Evolutionary conservation across 768 basidiomycete species (phyloP).

Genomic region (Suillus americanus): DNA sequence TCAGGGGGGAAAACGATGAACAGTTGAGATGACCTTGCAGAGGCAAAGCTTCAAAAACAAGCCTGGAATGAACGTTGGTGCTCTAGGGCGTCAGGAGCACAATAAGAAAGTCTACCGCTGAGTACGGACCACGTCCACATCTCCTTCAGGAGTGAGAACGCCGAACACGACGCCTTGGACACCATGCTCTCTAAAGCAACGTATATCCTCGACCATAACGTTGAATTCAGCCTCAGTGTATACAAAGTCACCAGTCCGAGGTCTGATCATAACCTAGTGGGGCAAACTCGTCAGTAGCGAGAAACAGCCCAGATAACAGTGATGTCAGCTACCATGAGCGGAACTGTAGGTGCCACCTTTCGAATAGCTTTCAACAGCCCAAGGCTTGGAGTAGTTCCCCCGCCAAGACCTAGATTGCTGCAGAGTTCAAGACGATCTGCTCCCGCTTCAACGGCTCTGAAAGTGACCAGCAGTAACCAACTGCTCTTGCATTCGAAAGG

Average conservation of each 20-base stretch:
- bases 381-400: slow-evolving; percentile 81
- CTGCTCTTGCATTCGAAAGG: not conserved
- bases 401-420: slow-evolving; percentile 66
- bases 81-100: not conserved
- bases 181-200: slow-evolving; percentile 52
- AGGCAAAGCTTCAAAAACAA: slow-evolving; percentile 57
- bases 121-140: slow-evolving; percentile 58
- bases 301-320: not conserved
- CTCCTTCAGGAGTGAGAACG: slow-evolving; percentile 53
- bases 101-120: slow-evolving; percentile 35
- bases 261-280: slow-evolving; percentile 73
- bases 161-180: slow-evolving; percentile 71
- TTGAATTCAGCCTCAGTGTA: slow-evolving; percentile 66
- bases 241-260: slow-evolving; percentile 76
- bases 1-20: not conserved
- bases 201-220: slow-evolving; percentile 77
- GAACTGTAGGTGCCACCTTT: slow-evolving; percentile 44
- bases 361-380: slow-evolving; percentile 66
- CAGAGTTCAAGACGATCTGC: slow-evolving; percentile 80
- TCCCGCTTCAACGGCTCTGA: slow-evolving; percentile 68
- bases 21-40: slow-evolving; percentile 50
- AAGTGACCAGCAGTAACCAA: slow-evolving; percentile 1
- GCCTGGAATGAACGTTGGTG: slow-evolving; percentile 31
- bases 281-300: not conserved
- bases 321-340: slow-evolving; percentile 62